phyloP scores from a whole-genome alignment of 208 protist genomes.

The Acanthamoeba triangularis region DNA sequence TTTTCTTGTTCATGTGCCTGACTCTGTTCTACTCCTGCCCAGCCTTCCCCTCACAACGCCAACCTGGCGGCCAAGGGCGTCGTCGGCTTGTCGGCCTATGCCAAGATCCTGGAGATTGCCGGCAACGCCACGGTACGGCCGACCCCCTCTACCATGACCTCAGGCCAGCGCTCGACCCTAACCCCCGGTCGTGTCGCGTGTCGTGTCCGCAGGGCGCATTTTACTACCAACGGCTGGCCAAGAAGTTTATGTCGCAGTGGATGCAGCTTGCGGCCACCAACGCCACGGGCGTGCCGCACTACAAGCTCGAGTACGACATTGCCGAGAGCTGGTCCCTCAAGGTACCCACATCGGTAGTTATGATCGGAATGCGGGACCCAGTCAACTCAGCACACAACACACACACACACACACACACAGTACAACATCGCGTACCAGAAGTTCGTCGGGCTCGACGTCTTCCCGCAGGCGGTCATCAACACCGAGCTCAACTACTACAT shows the following conservation, averaged over 20 bases:
- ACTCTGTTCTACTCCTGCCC: not conserved
- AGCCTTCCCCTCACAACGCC: conserved; percentile 81
- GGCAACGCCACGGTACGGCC: not conserved
- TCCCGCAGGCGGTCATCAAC: conserved; percentile 62
- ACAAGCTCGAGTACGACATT: conserved; percentile 80
- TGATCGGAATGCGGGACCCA: no score
- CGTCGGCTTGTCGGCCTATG: conserved; percentile 76
- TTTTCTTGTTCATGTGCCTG: not conserved
- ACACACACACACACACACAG: conserved; percentile 1
- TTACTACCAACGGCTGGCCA: conserved; percentile 53
- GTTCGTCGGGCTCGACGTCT: conserved; percentile 61
- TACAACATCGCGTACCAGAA: conserved; percentile 81
- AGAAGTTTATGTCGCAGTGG: conserved; percentile 74
- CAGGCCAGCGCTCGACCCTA: no score
- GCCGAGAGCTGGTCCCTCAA: conserved; percentile 76
- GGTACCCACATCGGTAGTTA: not conserved
- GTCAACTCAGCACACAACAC: no score
- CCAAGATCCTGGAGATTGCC: conserved; percentile 57
- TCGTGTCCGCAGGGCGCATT: not conserved
- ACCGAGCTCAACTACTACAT: conserved; percentile 76
- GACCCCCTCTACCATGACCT: not conserved
- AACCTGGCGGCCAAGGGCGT: conserved; percentile 84
- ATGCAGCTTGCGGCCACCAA: conserved; percentile 24
- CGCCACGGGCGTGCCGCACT: conserved; percentile 50
- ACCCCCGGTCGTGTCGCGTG: not conserved